Percentiles rank a stretch among this genome's conserved stretches.
Evolutionary conservation across 306 rosid species (phyloP).

Genomic region (Rosa multiflora): DNA sequence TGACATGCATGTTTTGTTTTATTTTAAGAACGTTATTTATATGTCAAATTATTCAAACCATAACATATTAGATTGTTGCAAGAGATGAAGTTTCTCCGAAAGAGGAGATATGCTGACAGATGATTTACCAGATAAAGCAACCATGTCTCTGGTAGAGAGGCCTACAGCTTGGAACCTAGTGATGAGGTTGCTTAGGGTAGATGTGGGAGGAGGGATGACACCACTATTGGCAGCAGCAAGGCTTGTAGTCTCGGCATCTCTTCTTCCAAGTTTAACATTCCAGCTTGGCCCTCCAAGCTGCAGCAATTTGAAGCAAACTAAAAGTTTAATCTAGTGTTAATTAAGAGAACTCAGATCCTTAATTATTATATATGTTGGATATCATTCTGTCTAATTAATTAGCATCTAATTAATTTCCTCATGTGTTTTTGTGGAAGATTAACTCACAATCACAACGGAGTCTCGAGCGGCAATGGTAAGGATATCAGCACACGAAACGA

Average conservation of each 20-base stretch:
- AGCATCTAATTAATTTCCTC: background rate
- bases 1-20: background rate
- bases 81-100: background rate
- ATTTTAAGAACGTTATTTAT: background rate
- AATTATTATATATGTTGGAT: background rate
- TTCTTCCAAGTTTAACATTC: slow-evolving; percentile 79
- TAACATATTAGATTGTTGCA: background rate
- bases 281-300: slow-evolving; percentile 92
- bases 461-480: slow-evolving; percentile 82
- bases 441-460: slow-evolving; percentile 59
- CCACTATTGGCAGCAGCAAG: slow-evolving; percentile 54
- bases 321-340: background rate
- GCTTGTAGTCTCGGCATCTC: slow-evolving; percentile 74
- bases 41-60: background rate
- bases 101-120: background rate
- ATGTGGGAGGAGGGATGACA: slow-evolving; percentile 57
- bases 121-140: slow-evolving; percentile 75
- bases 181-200: slow-evolving; percentile 44
- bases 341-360: background rate
- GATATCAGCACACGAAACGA: slow-evolving; percentile 85
- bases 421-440: background rate
- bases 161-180: slow-evolving; percentile 43
- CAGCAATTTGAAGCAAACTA: background rate
- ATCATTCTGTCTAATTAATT: too few relatives aligned
- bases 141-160: slow-evolving; percentile 65